Conservation (phyloP, 2,329 filamentous ascomycete species). For the Sporothrix brasiliensis region DNA sequence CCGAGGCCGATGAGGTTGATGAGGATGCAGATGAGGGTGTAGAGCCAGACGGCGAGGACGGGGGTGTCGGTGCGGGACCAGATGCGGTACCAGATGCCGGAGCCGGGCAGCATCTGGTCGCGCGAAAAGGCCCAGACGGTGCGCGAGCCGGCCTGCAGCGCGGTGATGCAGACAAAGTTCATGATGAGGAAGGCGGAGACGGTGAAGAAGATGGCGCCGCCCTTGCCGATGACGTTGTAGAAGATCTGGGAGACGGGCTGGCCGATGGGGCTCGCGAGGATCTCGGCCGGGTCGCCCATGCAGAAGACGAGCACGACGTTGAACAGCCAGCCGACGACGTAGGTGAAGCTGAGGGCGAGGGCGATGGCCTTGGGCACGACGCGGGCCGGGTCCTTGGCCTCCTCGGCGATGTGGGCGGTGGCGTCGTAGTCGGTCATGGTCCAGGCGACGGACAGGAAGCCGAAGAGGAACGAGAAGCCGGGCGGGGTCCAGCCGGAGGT, state of each 20-base stretch:
- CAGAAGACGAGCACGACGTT: conserved; percentile 62
- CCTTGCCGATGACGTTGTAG: conserved; percentile 59
- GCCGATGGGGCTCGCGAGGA: conserved; percentile 50
- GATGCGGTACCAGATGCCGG: conserved; percentile 54
- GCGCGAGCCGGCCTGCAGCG: conserved; percentile 56
- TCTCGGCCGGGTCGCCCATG: conserved; percentile 55
- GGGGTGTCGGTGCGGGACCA: conserved; percentile 54
- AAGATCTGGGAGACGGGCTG: conserved; percentile 62
- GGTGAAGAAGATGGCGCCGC: conserved; percentile 57
- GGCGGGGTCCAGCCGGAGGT: conserved; percentile 57
- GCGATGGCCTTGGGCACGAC: conserved; percentile 57
- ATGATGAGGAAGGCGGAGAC: conserved; percentile 61
- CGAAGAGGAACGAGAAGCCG: conserved; percentile 62
- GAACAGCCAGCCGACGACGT: conserved; percentile 58
- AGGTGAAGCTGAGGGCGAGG: conserved; percentile 59
- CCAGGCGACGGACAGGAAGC: conserved; percentile 63
- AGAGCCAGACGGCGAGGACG: conserved; percentile 59
- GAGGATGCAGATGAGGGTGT: conserved; percentile 55
- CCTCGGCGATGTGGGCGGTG: conserved; percentile 52
- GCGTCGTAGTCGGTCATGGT: conserved; percentile 57
- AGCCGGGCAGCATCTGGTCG: conserved; percentile 54
- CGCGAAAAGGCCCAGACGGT: conserved; percentile 60
- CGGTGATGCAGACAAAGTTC: conserved; percentile 62
- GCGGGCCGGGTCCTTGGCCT: conserved; percentile 44
- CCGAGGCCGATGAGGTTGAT: conserved; percentile 64